Conservation (phyloP, 164 flowering plant species). For the Akebia trifoliata region DNA sequence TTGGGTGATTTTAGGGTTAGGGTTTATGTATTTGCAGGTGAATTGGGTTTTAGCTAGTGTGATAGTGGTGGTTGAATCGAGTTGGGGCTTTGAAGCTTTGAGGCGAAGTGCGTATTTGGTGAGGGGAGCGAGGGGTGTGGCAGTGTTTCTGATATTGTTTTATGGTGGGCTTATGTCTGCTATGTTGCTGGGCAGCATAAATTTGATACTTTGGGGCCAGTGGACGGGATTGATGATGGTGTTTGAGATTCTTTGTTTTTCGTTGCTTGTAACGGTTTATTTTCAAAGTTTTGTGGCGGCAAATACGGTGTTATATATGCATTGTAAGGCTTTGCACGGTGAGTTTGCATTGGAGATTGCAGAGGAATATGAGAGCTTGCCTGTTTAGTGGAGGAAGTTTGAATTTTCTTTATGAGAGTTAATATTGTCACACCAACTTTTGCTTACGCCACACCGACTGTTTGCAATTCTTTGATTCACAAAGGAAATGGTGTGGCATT, state of each 20-base stretch:
- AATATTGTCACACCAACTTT: too few relatives aligned
- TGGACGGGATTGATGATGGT: slow-evolving; percentile 32
- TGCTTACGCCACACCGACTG: too few relatives aligned
- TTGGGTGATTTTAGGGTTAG: too few relatives aligned
- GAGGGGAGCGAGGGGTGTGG: too few relatives aligned
- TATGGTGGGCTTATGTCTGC: slow-evolving; percentile 16
- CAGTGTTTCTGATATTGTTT: too few relatives aligned
- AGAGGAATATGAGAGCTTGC: slow-evolving; percentile 65
- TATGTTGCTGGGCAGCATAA: slow-evolving; percentile 20
- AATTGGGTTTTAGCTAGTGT: too few relatives aligned
- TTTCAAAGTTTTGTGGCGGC: slow-evolving; percentile 44
- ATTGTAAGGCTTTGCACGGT: slow-evolving; percentile 65
- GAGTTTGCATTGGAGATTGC: slow-evolving; percentile 63
- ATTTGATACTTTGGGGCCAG: slow-evolving; percentile 1
- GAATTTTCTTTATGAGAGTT: slow-evolving; percentile 56
- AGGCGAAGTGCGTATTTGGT: too few relatives aligned
- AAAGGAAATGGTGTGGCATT: too few relatives aligned
- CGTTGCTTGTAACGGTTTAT: slow-evolving; percentile 27
- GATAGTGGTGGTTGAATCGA: too few relatives aligned
- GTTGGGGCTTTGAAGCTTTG: too few relatives aligned
- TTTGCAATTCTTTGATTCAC: too few relatives aligned
- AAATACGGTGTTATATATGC: slow-evolving; percentile 55
- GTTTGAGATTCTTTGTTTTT: slow-evolving; percentile 31
- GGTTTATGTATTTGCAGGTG: too few relatives aligned
- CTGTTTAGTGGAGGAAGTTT: slow-evolving; percentile 64